Evolutionary conservation across 106 monocot species (phyloP).

Genomic region (Narthecium ossifragum): DNA sequence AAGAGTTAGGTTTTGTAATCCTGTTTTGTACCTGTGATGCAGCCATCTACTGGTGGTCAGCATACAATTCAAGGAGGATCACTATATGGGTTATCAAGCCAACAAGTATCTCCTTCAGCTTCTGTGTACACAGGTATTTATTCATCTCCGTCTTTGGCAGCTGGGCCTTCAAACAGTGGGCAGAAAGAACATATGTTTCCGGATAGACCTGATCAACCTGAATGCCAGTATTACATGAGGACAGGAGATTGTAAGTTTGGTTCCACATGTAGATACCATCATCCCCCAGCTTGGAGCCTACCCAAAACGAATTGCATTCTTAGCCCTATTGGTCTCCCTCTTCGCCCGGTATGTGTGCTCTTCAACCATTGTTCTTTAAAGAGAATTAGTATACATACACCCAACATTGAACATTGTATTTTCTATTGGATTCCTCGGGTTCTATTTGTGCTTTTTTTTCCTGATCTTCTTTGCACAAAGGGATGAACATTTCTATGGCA

Average conservation of each 20-base stretch:
- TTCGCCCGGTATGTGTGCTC: slow-evolving; percentile 67
- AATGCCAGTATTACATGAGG: slow-evolving; percentile 82
- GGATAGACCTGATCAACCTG: slow-evolving; percentile 78
- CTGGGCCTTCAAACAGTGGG: slow-evolving; percentile 40
- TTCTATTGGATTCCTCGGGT: too few species aligned
- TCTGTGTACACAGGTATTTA: slow-evolving; percentile 47
- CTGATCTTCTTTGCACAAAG: too few species aligned
- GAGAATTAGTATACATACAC: too few species aligned
- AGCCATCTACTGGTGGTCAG: slow-evolving; percentile 54
- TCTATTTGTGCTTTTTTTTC: too few species aligned
- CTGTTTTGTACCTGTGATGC: slow-evolving; percentile 17
- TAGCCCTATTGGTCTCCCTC: slow-evolving; percentile 81
- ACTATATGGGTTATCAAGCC: slow-evolving; percentile 43
- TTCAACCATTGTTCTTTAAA: not conserved
- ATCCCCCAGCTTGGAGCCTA: slow-evolving; percentile 66
- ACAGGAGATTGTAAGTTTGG: slow-evolving; percentile 96
- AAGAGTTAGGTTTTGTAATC: not conserved
- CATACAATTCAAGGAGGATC: slow-evolving; percentile 42
- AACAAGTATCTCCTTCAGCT: slow-evolving; percentile 57
- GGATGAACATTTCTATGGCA: too few species aligned
- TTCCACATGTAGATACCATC: slow-evolving; percentile 79
- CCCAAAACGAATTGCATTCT: slow-evolving; percentile 60
- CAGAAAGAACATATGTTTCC: slow-evolving; percentile 55
- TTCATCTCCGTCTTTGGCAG: slow-evolving; percentile 25
- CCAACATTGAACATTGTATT: too few species aligned